phyloP scores from a whole-genome alignment of 1,284 basidiomycete genomes.

The Laetiporus sulphureus region DNA sequence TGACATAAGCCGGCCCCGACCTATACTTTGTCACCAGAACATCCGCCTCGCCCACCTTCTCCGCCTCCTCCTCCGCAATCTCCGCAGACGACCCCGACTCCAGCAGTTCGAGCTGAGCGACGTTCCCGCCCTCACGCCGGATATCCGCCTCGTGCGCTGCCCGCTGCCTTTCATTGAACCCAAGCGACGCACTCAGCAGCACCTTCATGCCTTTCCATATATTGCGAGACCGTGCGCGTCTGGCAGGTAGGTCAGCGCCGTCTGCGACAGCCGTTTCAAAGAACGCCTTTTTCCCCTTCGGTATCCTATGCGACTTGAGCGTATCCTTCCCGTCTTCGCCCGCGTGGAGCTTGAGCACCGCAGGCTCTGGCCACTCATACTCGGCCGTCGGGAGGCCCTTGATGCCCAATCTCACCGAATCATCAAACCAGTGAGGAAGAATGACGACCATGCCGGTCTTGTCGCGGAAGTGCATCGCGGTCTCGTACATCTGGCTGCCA shows the following conservation, averaged over 20 bases:
- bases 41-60: conserved; percentile 46
- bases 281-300: conserved; percentile 36
- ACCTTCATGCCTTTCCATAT: conserved; percentile 48
- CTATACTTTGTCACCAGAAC: conserved; percentile 66
- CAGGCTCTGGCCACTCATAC: conserved; percentile 73
- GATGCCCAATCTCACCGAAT: conserved; percentile 59
- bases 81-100: conserved; percentile 22
- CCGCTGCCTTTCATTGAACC: conserved; percentile 40
- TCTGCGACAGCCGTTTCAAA: conserved; percentile 32
- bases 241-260: conserved; percentile 13
- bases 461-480: conserved; percentile 52
- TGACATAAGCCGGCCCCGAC: conserved; percentile 60
- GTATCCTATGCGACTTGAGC: conserved; percentile 22
- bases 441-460: conserved; percentile 54
- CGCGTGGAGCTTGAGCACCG: conserved; percentile 31
- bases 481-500: conserved; percentile 51
- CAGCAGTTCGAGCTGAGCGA: conserved; percentile 33
- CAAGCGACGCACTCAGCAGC: conserved; percentile 52
- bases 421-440: conserved; percentile 82
- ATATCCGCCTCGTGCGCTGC: conserved; percentile 54
- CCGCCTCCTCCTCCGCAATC: conserved; percentile 28
- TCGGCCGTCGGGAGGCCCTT: conserved; percentile 46
- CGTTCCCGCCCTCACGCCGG: conserved; percentile 45
- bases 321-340: conserved; percentile 15
- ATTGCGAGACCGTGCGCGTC: conserved; percentile 14